Base-by-base conservation (phyloP, 2,329 filamentous ascomycete species). In the Fusarium burgessii region DNA sequence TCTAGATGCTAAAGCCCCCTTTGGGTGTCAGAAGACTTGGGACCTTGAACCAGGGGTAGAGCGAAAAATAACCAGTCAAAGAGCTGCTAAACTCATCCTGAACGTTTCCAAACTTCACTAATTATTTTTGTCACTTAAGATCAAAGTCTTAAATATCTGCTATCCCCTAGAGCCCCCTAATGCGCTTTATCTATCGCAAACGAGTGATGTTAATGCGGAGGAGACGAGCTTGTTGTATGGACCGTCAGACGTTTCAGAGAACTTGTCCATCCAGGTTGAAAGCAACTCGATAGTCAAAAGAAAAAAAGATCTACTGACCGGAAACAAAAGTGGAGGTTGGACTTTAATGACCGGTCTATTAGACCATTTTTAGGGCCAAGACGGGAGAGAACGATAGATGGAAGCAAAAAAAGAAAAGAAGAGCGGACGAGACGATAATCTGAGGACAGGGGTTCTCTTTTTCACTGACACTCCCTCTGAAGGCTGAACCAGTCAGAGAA, bases 271-370 rank as follows among this genome's bases (percentile, higher is more conserved):
- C 29, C 47, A 57, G 14, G 20, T 63, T 40, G 46, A 63, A 35
- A 58, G 43, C 41, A 60, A 38, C 38, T 47, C 38, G 51, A 47
- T 25, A 40, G 35, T 49, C 27, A n/a, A 42, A n/a, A 42, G 59
- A 46, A 47, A 47, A 57, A 51, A 47, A 40, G 36, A 62, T 36
- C 23, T 33, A 18, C 40, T 42, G 11, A 29, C 41, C n/a, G 38
- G 55, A 62, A 57, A 62, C 51, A 25, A 66, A 64, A 68, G 55
- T 66, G 62, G 66, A 68, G 50, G 62, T 40, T 15, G 32, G 32
- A 42, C 54, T 56, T 18, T 13, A 35, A 35, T 52, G 32, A 11
- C 38, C 18, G 35, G 25, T 60, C 43, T 51, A 52, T 62, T 58
- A 71, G 70, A 47, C 43, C 70, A 72, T 60, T 12, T 33, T 50